These are phyloP conservation scores for Favolaschia claudopus DNA, from an alignment of 768 basidiomycete species.

Conservation along the genomic window DNA sequence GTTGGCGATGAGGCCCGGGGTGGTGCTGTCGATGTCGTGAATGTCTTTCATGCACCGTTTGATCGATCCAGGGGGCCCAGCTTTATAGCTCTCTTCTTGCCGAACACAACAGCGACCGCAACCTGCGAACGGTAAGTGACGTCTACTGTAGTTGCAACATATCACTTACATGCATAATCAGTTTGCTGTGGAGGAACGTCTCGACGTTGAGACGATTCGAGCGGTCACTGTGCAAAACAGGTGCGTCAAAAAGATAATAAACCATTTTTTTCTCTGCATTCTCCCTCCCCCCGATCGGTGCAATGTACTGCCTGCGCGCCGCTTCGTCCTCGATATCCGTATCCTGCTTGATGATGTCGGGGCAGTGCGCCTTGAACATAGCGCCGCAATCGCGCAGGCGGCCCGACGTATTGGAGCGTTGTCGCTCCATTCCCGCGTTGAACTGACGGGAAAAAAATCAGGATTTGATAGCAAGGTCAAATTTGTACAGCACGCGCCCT, in stretches of 20 bases:
- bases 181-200: not conserved
- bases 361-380: not conserved
- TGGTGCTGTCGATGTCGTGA: not conserved
- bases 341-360: not conserved
- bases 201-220: too few relatives aligned
- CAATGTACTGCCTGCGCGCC: not conserved
- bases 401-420: not conserved
- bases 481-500: not conserved
- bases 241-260: not conserved
- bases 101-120: not conserved
- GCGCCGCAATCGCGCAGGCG: not conserved
- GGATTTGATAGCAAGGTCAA: not conserved
- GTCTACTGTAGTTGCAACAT: not conserved
- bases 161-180: not conserved
- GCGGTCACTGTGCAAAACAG: not conserved
- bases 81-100: not conserved
- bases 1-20: not conserved
- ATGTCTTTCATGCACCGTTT: not conserved
- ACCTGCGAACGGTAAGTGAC: not conserved
- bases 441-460: not conserved
- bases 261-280: not conserved
- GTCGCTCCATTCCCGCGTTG: not conserved
- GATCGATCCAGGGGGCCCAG: not conserved
- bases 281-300: not conserved
- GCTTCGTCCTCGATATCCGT: not conserved